phyloP scores from a whole-genome alignment of 164 flowering plant species.

The Magnolia sinica region DNA sequence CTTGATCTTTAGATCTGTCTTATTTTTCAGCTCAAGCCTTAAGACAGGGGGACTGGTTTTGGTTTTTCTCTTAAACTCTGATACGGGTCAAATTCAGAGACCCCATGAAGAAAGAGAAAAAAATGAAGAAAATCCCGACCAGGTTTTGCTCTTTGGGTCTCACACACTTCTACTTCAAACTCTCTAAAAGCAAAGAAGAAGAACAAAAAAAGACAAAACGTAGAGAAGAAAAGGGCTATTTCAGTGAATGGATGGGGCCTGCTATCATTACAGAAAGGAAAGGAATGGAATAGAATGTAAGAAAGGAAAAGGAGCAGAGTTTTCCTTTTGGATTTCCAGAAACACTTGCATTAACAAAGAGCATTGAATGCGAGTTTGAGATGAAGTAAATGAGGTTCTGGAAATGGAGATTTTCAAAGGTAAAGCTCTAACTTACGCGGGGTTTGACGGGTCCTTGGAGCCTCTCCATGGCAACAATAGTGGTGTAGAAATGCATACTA shows the following conservation, averaged over 20 bases:
- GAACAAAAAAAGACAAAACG: not conserved
- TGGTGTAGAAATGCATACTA: constrained; percentile 8
- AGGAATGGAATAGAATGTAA: constrained; percentile 6
- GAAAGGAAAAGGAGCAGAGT: not conserved
- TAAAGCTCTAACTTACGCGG: constrained; percentile 34
- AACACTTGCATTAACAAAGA: not conserved
- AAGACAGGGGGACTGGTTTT: not conserved
- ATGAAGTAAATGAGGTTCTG: constrained; percentile 16
- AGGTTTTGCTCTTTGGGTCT: not conserved
- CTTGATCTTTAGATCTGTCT: no score
- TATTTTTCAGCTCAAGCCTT: no score
- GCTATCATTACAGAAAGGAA: not conserved
- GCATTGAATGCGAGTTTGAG: constrained; percentile 17
- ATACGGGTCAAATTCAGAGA: not conserved
- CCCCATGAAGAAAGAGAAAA: not conserved
- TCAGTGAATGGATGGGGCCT: constrained; percentile 2
- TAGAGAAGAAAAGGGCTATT: constrained; percentile 2
- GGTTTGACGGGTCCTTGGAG: constrained; percentile 54
- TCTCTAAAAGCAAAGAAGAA: no score
- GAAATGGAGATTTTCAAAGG: constrained; percentile 9
- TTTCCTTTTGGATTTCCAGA: not conserved
- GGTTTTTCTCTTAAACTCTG: not conserved
- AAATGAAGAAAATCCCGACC: not conserved
- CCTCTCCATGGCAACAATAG: constrained; percentile 42
- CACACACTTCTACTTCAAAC: not conserved